These are phyloP conservation scores for Viola pubescens DNA, from an alignment of 441 rosid species.

Conservation along the genomic window DNA sequence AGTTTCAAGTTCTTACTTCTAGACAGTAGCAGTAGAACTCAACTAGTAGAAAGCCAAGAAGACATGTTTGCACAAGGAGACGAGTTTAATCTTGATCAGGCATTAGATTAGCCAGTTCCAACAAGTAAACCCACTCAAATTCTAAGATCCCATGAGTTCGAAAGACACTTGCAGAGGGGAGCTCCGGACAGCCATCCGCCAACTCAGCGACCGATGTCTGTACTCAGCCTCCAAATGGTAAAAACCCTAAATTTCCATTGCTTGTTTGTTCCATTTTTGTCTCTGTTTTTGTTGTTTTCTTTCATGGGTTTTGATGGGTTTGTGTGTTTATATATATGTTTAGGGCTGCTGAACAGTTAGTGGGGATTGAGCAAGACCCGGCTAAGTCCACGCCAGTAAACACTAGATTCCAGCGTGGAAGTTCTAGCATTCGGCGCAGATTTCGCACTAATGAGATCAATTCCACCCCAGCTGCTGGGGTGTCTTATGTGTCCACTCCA, in stretches of 20 bases:
- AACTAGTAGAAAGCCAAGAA: no score
- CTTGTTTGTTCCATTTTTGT: not conserved
- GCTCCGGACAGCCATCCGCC: constrained; percentile 69
- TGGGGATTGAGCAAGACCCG: constrained; percentile 83
- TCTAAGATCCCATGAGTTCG: constrained; percentile 42
- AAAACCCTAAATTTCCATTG: constrained; percentile 43
- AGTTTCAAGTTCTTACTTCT: no score
- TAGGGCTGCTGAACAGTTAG: constrained; percentile 91
- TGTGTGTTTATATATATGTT: constrained; percentile 1
- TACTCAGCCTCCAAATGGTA: constrained; percentile 90
- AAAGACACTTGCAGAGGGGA: constrained; percentile 76
- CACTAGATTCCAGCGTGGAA: constrained; percentile 90
- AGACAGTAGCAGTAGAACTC: no score
- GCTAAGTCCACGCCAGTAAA: constrained; percentile 75
- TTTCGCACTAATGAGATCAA: constrained; percentile 64
- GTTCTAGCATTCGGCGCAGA: constrained; percentile 80
- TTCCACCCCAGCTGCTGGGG: constrained; percentile 56
- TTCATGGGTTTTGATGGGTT: not conserved
- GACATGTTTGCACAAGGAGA: no score
- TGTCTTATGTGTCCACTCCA: constrained; percentile 68
- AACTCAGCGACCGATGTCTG: constrained; percentile 74
- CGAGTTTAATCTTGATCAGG: no score
- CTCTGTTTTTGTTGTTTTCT: not conserved
- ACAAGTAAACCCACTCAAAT: no score
- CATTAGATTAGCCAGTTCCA: no score